A percentile compares a stretch with the other conserved stretches of the same genome.
These are phyloP conservation scores for Ganoderma lingzhi DNA, from an alignment of 1,284 basidiomycete species.

Conservation along the genomic window DNA sequence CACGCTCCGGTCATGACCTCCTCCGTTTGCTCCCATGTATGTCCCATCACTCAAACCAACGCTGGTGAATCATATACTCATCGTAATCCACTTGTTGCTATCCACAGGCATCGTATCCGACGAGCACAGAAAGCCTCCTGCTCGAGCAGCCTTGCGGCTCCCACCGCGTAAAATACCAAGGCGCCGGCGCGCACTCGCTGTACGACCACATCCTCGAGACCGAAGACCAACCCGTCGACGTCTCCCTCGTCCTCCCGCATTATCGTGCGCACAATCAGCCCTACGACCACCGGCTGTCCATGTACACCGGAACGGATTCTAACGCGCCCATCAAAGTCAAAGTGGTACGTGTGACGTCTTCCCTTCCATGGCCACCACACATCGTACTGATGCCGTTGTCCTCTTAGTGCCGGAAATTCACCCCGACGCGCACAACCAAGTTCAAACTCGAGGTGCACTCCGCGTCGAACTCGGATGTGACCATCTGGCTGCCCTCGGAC, in stretches of 20 bases:
- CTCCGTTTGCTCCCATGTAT: slow-evolving; percentile 33
- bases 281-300: slow-evolving; percentile 69
- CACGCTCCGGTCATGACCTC: slow-evolving; percentile 24
- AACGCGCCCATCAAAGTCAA: slow-evolving; percentile 67
- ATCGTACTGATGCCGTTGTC: slow-evolving; percentile 1
- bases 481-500: slow-evolving; percentile 79
- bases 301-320: slow-evolving; percentile 63
- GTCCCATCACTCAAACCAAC: slow-evolving; percentile 19
- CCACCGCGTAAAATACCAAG: slow-evolving; percentile 42
- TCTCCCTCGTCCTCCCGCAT: slow-evolving; percentile 74
- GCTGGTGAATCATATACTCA: not conserved
- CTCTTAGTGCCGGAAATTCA: slow-evolving; percentile 67
- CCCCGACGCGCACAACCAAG: slow-evolving; percentile 56
- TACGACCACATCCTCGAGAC: slow-evolving; percentile 73
- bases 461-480: slow-evolving; percentile 63
- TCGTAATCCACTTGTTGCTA: slow-evolving; percentile 4
- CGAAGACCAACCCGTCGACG: slow-evolving; percentile 59
- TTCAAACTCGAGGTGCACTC: slow-evolving; percentile 73
- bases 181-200: slow-evolving; percentile 37
- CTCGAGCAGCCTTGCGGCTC: slow-evolving; percentile 41
- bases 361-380: slow-evolving; percentile 6
- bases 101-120: slow-evolving; percentile 36
- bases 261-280: slow-evolving; percentile 79
- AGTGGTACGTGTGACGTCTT: slow-evolving; percentile 53
- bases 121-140: slow-evolving; percentile 41